Percentiles rank a stretch among this genome's conserved stretches.
Conservation (phyloP, 2,329 filamentous ascomycete genomes). For the Cercospora citrullina region DNA sequence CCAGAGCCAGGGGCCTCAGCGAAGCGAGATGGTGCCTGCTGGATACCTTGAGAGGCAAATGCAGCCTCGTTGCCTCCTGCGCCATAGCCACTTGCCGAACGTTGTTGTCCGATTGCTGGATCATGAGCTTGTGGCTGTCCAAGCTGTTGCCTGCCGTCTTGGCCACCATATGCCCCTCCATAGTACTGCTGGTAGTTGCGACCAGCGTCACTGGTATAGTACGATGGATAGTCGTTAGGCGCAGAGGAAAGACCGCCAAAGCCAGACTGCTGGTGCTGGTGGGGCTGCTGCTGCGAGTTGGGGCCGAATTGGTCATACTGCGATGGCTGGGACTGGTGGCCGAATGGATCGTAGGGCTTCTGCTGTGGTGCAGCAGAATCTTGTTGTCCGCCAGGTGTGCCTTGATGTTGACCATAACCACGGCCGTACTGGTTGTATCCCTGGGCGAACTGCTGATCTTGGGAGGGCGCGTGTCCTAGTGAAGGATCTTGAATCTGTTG, state of each 20-base stretch:
- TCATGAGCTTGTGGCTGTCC: conserved; percentile 62
- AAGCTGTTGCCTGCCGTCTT: conserved; percentile 34
- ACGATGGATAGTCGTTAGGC: conserved; percentile 72
- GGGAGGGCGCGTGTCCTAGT: conserved; percentile 56
- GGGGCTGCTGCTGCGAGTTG: conserved; percentile 49
- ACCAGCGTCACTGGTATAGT: conserved; percentile 76
- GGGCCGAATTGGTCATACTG: conserved; percentile 52
- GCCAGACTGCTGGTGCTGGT: conserved; percentile 59
- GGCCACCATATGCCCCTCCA: conserved; percentile 55
- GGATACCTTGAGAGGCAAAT: conserved; percentile 17
- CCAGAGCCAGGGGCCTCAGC: conserved; percentile 81
- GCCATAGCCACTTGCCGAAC: conserved; percentile 75
- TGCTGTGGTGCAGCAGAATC: conserved; percentile 65
- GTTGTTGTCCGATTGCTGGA: conserved; percentile 68
- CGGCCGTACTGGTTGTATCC: conserved; percentile 67
- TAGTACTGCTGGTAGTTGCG: conserved; percentile 74
- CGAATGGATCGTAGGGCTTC: conserved; percentile 87
- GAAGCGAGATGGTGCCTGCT: conserved; percentile 65
- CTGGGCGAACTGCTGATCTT: conserved; percentile 49
- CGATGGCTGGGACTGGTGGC: conserved; percentile 64
- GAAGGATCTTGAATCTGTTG: conserved; percentile 42
- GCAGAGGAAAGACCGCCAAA: conserved; percentile 71
- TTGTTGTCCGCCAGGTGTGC: conserved; percentile 49
- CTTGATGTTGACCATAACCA: conserved; percentile 56
- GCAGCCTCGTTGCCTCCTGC: conserved; percentile 59